Evolutionary conservation across 1,139 yeast species (phyloP).

Genomic region (Groenewaldozyma sp.): DNA sequence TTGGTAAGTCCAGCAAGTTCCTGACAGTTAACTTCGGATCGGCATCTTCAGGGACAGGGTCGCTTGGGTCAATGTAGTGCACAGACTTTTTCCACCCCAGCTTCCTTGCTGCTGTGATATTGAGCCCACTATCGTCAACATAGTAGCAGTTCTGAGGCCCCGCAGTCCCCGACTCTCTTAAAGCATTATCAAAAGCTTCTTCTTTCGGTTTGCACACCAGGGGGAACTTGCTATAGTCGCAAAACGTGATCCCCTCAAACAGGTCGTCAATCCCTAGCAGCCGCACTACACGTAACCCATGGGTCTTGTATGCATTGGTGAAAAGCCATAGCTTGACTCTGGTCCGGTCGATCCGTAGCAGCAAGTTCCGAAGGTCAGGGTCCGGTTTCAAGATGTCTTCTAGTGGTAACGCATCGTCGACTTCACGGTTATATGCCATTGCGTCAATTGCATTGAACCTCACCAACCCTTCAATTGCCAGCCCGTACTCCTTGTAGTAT

Average conservation of each 20-base stretch:
- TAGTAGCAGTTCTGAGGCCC: slow-evolving; percentile 46
- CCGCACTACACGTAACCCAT: slow-evolving; percentile 63
- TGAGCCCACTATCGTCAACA: slow-evolving; percentile 44
- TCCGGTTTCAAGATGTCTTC: slow-evolving; percentile 60
- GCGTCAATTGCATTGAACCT: slow-evolving; percentile 79
- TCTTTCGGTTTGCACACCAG: slow-evolving; percentile 83
- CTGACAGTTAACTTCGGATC: slow-evolving; percentile 38
- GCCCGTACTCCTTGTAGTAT: slow-evolving; percentile 80
- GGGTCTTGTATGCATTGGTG: slow-evolving; percentile 89
- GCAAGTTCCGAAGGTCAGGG: slow-evolving; percentile 28
- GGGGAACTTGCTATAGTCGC: slow-evolving; percentile 66
- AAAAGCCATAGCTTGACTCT: slow-evolving; percentile 69
- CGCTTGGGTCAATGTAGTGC: slow-evolving; percentile 50
- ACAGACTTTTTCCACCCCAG: slow-evolving; percentile 43
- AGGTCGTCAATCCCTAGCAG: slow-evolving; percentile 80
- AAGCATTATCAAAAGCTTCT: slow-evolving; percentile 46
- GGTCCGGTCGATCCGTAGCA: slow-evolving; percentile 30
- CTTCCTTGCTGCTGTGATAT: slow-evolving; percentile 35
- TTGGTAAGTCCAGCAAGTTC: slow-evolving; percentile 39
- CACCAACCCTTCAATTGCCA: slow-evolving; percentile 88
- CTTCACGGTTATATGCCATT: slow-evolving; percentile 73
- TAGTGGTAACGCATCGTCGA: slow-evolving; percentile 86
- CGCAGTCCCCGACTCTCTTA: slow-evolving; percentile 50
- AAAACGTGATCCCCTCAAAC: slow-evolving; percentile 87
- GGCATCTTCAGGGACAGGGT: slow-evolving; percentile 32